Base-by-base conservation (phyloP, 192 early-diverging fungal genomes). In the Chytriomyces confervae region DNA sequence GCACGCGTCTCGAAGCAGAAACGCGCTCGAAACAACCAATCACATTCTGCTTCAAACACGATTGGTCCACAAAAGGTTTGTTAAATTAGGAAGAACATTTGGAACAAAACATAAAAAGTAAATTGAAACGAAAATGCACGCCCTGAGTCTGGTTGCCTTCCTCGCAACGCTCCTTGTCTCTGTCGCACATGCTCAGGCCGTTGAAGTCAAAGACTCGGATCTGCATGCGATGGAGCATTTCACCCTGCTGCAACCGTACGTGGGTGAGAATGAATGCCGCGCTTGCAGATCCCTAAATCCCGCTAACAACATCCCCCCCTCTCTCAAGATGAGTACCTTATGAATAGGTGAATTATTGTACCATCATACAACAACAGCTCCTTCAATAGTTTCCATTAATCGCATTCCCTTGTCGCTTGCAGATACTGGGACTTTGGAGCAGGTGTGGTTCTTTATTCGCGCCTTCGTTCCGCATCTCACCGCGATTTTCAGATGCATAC, bases 351-450 rank as follows among this genome's bases (percentile, higher is more conserved):
- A 36, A 10, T 65, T 23, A 23, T 23, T 60, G 16, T 2, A 23
- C 57, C 57, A 60, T n/a, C 29, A 36, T 36, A 36, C 29, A 36
- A 36, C 29, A 36, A 2, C 29, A 36, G 29, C 29, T 36, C 29
- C 29, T 36, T 36, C 29, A 36, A 36, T 36, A 36, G 29, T 36
- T 36, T 36, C 0, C 29, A 36, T 36, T 36, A 36, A 36, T 2
- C 29, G 29, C 29, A 36, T 36, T 36, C 29, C 29, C 29, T 36
- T 2, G 29, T 36, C 29, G 29, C 29, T 36, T 36, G 29, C 84
- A 89, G 95, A 77, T 94, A 95, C 90, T 99, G 94, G 88, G 94
- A 99, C 80, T 98, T 93, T 90, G 96, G 95, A 53, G 97, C 93
- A 67, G 86, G 85, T 86, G 74, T 44, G 68, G 20, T 66, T 1